Conservation (phyloP, 1,284 basidiomycete genomes). For the Rhodotorula sp. region DNA sequence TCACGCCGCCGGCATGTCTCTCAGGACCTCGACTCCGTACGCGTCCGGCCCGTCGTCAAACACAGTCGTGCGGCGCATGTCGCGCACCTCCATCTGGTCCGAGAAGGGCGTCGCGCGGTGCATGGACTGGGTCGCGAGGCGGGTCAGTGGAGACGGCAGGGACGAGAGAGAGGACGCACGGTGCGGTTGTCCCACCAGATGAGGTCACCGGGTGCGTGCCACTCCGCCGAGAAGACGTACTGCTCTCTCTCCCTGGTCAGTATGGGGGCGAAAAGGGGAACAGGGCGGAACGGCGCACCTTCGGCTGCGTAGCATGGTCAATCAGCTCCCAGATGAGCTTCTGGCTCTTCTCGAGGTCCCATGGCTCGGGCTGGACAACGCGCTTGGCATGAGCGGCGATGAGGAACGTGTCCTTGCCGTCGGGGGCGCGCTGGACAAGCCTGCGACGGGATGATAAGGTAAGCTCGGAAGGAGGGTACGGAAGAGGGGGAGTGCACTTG, state of each 20-base stretch:
- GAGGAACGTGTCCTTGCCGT: conserved; percentile 47
- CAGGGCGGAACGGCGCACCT: conserved; percentile 13
- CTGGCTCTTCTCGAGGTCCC: conserved; percentile 13
- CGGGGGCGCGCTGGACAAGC: conserved; percentile 46
- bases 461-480: neutral
- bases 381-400: conserved; percentile 31
- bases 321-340: conserved; percentile 47
- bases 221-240: conserved; percentile 46
- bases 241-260: neutral
- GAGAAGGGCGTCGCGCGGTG: conserved; percentile 8
- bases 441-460: neutral
- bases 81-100: conserved; percentile 14
- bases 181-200: conserved; percentile 30
- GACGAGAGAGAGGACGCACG: neutral
- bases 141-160: neutral
- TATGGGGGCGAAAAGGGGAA: neutral
- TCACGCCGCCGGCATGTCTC: conserved; percentile 8
- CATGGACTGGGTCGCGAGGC: neutral
- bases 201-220: conserved; percentile 48
- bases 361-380: neutral
- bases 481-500: conserved; percentile 10
- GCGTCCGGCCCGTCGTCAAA: conserved; percentile 12
- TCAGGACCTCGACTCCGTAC: neutral
- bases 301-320: conserved; percentile 45
- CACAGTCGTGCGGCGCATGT: conserved; percentile 12